A percentile compares a stretch with the other conserved stretches of the same genome.
These are phyloP conservation scores for Sutorius australiensis DNA, from an alignment of 768 basidiomycete genomes.

Conservation along the genomic window DNA sequence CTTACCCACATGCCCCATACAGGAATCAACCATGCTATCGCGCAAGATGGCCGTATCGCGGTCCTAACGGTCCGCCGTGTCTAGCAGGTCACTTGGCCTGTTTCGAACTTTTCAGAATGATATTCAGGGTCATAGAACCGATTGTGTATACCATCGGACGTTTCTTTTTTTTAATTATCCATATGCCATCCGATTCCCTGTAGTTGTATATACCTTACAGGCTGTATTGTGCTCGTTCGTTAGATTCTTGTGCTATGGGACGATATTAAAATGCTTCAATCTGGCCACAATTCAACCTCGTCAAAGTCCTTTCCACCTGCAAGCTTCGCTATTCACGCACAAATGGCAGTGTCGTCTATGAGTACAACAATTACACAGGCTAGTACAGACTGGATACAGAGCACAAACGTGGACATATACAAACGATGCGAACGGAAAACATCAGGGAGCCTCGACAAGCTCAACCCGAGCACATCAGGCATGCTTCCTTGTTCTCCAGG, in stretches of 20 bases:
- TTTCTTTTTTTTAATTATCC: conserved; percentile 1
- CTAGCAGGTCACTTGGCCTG: conserved; percentile 15
- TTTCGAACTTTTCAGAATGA: background rate
- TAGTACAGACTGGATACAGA: conserved; percentile 10
- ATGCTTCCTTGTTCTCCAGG: conserved; percentile 91
- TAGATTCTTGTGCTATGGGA: background rate
- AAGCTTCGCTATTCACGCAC: background rate
- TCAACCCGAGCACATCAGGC: conserved; percentile 87
- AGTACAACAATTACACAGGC: conserved; percentile 18
- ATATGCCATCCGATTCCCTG: conserved; percentile 3
- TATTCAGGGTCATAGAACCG: background rate
- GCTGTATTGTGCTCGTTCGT: background rate
- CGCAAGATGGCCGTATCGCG: conserved; percentile 79
- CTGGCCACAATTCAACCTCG: too few relatives aligned
- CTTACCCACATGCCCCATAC: conserved; percentile 2
- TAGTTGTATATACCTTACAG: conserved; percentile 10
- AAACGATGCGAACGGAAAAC: conserved; percentile 3
- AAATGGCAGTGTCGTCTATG: background rate
- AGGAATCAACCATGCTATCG: conserved; percentile 81
- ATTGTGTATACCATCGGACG: conserved; percentile 15
- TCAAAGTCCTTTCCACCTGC: background rate
- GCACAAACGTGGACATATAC: conserved; percentile 1
- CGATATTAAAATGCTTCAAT: too few relatives aligned
- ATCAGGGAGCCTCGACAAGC: background rate
- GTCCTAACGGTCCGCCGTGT: conserved; percentile 62